These are phyloP conservation scores for Septoria linicola DNA, from an alignment of 2,329 filamentous ascomycete genomes.

Conservation along the genomic window DNA sequence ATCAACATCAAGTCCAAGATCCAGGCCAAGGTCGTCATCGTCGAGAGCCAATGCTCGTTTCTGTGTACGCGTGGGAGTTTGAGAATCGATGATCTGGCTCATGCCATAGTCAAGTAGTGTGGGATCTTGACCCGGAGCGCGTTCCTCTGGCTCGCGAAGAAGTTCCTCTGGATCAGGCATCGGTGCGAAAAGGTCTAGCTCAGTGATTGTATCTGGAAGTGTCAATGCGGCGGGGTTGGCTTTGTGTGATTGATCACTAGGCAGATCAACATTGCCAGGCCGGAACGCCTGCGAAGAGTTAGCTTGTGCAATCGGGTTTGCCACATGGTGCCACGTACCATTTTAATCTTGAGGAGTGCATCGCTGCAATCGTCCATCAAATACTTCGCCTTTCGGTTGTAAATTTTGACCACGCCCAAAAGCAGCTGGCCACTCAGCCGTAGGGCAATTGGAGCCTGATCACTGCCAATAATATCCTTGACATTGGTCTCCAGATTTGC, in stretches of 20 bases:
- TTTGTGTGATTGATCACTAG: constrained; percentile 70
- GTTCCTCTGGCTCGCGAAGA: constrained; percentile 45
- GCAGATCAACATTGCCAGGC: constrained; percentile 92
- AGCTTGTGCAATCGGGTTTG: not conserved
- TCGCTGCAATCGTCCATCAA: constrained; percentile 96
- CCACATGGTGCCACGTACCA: constrained; percentile 61
- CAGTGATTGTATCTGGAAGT: constrained; percentile 87
- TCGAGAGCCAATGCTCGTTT: constrained; percentile 48
- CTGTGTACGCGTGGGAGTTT: constrained; percentile 32
- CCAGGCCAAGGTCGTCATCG: constrained; percentile 61
- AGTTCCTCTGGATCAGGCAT: constrained; percentile 84
- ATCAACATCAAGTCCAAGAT: constrained; percentile 57
- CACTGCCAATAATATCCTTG: constrained; percentile 87
- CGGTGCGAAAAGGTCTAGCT: constrained; percentile 77
- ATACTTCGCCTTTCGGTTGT: constrained; percentile 95
- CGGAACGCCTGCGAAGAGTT: constrained; percentile 72
- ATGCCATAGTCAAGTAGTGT: constrained; percentile 56
- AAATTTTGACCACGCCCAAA: constrained; percentile 94
- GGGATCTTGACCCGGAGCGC: constrained; percentile 41
- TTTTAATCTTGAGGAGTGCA: constrained; percentile 95
- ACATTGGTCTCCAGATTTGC: constrained; percentile 95
- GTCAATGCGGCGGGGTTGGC: constrained; percentile 83
- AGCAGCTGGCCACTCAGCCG: constrained; percentile 91
- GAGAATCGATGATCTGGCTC: constrained; percentile 68
- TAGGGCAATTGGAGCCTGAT: constrained; percentile 90